Conservation (phyloP, 768 basidiomycete genomes). For the Polyporus arcularius region DNA sequence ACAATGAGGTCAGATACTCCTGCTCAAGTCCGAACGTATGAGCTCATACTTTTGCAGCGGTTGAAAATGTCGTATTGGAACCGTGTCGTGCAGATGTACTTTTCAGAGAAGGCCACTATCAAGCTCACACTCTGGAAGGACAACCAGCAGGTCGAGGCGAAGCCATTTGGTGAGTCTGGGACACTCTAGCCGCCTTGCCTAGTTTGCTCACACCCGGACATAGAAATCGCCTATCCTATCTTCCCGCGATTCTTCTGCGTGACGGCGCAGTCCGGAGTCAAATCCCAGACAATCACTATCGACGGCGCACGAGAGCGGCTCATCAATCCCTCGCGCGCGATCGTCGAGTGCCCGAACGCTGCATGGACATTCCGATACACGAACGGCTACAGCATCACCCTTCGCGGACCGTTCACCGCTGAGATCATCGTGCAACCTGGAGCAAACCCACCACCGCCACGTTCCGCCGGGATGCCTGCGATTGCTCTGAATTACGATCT, state of each 20-base stretch:
- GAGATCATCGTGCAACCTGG: slow-evolving; percentile 48
- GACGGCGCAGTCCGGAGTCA: slow-evolving; percentile 82
- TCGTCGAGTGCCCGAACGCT: slow-evolving; percentile 73
- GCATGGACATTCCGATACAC: slow-evolving; percentile 82
- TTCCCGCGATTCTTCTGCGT: slow-evolving; percentile 85
- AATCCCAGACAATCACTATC: slow-evolving; percentile 77
- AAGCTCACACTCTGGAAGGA: slow-evolving; percentile 89
- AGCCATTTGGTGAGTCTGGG: slow-evolving; percentile 69
- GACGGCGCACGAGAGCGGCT: slow-evolving; percentile 75
- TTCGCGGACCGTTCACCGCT: slow-evolving; percentile 73
- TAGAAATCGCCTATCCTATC: slow-evolving; percentile 81
- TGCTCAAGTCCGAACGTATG: neutral
- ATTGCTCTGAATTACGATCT: slow-evolving; percentile 33
- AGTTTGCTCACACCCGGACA: neutral
- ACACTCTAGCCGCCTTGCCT: slow-evolving; percentile 7
- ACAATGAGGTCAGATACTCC: slow-evolving; percentile 41
- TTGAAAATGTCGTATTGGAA: slow-evolving; percentile 69
- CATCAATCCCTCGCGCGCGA: slow-evolving; percentile 43
- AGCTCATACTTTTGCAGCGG: slow-evolving; percentile 43
- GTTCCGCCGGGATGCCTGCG: neutral
- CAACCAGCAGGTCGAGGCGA: slow-evolving; percentile 75
- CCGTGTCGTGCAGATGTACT: slow-evolving; percentile 64
- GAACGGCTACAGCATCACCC: slow-evolving; percentile 77
- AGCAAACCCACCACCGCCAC: slow-evolving; percentile 14
- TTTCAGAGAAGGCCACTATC: slow-evolving; percentile 69